A percentile compares a stretch with the other conserved stretches of the same genome.
Evolutionary conservation across 352 stramenopile genomes (phyloP).

Genomic region (Pythium oligandrum): DNA sequence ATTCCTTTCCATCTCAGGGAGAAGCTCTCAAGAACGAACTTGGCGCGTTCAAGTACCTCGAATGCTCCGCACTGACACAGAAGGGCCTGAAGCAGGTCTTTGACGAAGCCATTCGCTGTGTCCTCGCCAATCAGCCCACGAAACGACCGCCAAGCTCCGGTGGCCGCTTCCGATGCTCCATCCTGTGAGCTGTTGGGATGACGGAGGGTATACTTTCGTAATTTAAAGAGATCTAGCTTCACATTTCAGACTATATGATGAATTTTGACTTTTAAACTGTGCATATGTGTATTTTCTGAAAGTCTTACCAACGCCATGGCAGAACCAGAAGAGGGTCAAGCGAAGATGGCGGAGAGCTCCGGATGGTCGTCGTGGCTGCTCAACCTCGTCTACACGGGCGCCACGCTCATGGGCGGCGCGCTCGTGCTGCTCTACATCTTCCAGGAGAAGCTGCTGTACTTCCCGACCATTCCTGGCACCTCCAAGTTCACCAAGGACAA

Average conservation of each 20-base stretch:
- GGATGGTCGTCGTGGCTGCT: slow-evolving; percentile 49
- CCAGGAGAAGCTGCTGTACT: slow-evolving; percentile 83
- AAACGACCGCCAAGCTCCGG: slow-evolving; percentile 15
- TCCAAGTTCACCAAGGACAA: slow-evolving; percentile 84
- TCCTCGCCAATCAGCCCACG: slow-evolving; percentile 69
- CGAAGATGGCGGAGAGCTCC: slow-evolving; percentile 41
- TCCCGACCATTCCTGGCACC: slow-evolving; percentile 67
- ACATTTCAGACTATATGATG: slow-evolving; percentile 7
- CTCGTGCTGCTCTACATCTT: slow-evolving; percentile 76
- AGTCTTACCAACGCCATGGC: too few relatives aligned
- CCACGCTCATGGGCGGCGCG: slow-evolving; percentile 48
- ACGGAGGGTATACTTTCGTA: slow-evolving; percentile 18
- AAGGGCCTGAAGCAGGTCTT: slow-evolving; percentile 94
- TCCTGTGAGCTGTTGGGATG: slow-evolving; percentile 37
- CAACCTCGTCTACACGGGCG: slow-evolving; percentile 56
- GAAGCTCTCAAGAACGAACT: slow-evolving; percentile 88
- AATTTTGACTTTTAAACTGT: not conserved
- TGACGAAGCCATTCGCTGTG: slow-evolving; percentile 90
- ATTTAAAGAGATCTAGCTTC: slow-evolving; percentile 20
- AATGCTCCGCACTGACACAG: slow-evolving; percentile 92
- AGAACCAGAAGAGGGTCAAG: not conserved
- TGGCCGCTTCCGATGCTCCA: slow-evolving; percentile 38
- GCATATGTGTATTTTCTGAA: too few relatives aligned
- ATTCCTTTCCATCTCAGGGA: slow-evolving; percentile 32
- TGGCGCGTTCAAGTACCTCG: slow-evolving; percentile 89